Conservation (phyloP, 2,329 filamentous ascomycete species). For the Ascochyta clinopodiicola region DNA sequence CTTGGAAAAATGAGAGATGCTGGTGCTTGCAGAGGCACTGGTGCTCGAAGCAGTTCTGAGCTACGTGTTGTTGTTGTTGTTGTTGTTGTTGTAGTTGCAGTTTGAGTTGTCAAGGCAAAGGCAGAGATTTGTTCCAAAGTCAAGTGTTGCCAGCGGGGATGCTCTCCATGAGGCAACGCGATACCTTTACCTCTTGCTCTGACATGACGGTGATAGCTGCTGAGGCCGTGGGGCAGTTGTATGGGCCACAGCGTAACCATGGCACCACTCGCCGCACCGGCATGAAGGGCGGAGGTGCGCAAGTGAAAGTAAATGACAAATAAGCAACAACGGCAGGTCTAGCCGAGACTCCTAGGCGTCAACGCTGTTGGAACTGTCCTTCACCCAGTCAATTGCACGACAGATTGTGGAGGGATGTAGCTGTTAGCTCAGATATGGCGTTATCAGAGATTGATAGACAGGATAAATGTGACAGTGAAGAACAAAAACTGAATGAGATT, state of each 20-base stretch:
- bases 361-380: too few relatives aligned
- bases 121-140: neutral
- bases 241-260: conserved; percentile 10
- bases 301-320: conserved; percentile 1
- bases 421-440: too few relatives aligned
- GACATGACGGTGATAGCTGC: neutral
- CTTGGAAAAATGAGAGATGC: neutral
- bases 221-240: conserved; percentile 21
- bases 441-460: too few relatives aligned
- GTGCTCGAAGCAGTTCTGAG: too few relatives aligned
- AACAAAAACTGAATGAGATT: too few relatives aligned
- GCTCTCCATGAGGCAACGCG: neutral
- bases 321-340: neutral
- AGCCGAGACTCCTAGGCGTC: too few relatives aligned
- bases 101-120: neutral
- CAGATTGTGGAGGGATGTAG: too few relatives aligned
- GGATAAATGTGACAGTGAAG: too few relatives aligned
- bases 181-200: neutral
- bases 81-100: neutral
- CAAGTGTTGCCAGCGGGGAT: neutral
- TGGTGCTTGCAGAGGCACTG: too few relatives aligned
- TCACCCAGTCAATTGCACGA: too few relatives aligned
- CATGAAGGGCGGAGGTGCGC: neutral
- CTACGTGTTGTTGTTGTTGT: neutral
- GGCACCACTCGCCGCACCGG: neutral